Evolutionary conservation across 2,329 filamentous ascomycete species (phyloP), one percentile per base, ranked within the genome.

Genomic region (Trichophyton benhamiae): DNA sequence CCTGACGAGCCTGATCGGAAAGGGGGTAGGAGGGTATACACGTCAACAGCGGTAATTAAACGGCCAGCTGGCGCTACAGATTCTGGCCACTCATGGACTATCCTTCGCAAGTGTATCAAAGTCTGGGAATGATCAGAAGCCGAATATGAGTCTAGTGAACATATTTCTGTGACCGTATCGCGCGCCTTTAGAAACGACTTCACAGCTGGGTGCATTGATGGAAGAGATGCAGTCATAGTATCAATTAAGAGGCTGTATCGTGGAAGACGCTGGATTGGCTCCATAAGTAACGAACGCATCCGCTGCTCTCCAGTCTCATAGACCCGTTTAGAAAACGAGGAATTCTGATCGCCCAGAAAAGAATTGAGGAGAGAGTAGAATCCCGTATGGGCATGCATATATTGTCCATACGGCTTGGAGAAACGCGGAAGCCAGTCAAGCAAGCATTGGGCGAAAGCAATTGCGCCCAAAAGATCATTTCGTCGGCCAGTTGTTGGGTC

Each of bases 171-270:
- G 66, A 99, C 91, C 60, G 96, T 88, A 72, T 97, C 94, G 66
- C 92, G 83, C 0, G 94, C 91, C 71, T 90, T 91, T 48, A 96
- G 82, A 75, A 99, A 86, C 2, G 82, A 81, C 66, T 88, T 87
- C 60, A 96, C 80, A 0, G 91, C 91, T 2, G 91, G 89, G 71
- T 97, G 91, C 7, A 88, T 85, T 58, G 91, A 83, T 3, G 92
- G 91, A 17, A 97, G 81, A 63, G 88, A 91, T 66, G 87, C 85
- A 57, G 94, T 83, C 70, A 99, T 96, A 69, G 95, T 91, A 76
- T 99, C 94, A 68, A 99, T 97, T 70, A 97, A 87, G 41, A 99
- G 79, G 69, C 90, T 96, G 76, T 99, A 99, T 27, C 94, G 87
- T 27, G 94, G 94, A 59, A 99, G 81, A 59, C 94, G 83, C 73